Evolutionary conservation across 345 rosid species (phyloP), one percentile per base, ranked within the genome.

Genomic region (Raphanus sativus): DNA sequence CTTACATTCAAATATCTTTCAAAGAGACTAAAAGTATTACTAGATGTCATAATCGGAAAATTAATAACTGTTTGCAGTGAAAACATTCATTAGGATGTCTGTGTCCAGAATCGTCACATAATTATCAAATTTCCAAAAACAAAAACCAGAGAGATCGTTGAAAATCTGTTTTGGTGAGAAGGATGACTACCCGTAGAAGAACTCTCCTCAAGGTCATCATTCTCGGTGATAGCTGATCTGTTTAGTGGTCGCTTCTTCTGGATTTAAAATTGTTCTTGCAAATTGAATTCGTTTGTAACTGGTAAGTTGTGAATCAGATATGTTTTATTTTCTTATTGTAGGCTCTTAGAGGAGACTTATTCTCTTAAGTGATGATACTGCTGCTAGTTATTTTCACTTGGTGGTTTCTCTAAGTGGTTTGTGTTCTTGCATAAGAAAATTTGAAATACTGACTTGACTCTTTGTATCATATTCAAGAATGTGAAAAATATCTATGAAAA

Each of bases 121-220:
- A 2, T 28, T 28, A 28, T 28, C 29, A 28, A 28, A 28, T 28
- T 28, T 28, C 30, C 3, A 28, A 28, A 28, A 28, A 28, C 0
- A 2, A 28, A 28, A 28, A 28, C 30, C 30, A 28, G 30, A 28
- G 30, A 28, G 30, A 28, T 28, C 30, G 30, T 28, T 28, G 30
- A 28, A 28, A 28, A 28, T 28, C 30, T 28, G 30, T 28, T 28
- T 28, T 28, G 30, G 30, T 28, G 30, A 28, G 30, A 28, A 28
- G 30, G 30, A 28, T 28, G 30, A 28, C 30, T 69, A 89, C 98
- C 48, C 94, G 97, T 52, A 75, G 98, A 74, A 85, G 91, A 66
- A 93, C 91, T 81, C 97, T 94, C 75, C 81, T 90, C 76, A 91
- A 91, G 89, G 94, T 94, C 89, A 94, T 94, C 84, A 90, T 94